Conservation (phyloP, 2,329 filamentous ascomycete genomes). For the Fusarium verrucosum region DNA sequence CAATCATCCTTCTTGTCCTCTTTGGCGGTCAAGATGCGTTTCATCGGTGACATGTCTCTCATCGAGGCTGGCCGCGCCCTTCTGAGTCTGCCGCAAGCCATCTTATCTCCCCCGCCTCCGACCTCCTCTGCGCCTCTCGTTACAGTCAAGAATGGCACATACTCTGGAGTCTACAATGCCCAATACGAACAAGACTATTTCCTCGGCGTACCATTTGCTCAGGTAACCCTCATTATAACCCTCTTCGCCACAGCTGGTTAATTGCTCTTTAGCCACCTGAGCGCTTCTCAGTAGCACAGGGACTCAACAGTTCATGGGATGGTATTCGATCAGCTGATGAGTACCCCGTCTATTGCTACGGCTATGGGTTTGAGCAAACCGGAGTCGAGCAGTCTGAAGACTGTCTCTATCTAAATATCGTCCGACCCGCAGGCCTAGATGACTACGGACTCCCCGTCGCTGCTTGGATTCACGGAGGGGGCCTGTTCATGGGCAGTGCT, state of each 20-base stretch:
- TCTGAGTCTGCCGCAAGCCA: neutral
- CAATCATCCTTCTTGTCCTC: too few species aligned
- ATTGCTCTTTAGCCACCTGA: constrained; percentile 19
- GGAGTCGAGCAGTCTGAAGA: constrained; percentile 56
- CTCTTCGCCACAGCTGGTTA: neutral
- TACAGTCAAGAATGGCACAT: constrained; percentile 25
- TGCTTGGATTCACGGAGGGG: constrained; percentile 65
- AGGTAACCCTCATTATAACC: neutral
- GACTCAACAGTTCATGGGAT: constrained; percentile 58
- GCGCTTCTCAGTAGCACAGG: constrained; percentile 41
- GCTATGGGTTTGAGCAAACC: constrained; percentile 54
- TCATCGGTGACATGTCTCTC: neutral
- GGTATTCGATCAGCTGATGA: constrained; percentile 53
- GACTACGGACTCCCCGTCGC: constrained; percentile 61
- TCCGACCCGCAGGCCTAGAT: constrained; percentile 60
- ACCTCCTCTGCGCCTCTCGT: neutral
- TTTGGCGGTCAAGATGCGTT: neutral
- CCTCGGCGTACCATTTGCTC: constrained; percentile 19
- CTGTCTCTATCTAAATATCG: constrained; percentile 70
- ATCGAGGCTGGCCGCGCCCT: neutral
- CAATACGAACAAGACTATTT: constrained; percentile 23
- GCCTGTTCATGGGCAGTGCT: constrained; percentile 47
- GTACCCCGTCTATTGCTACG: constrained; percentile 59
- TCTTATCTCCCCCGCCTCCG: neutral
- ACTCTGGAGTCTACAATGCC: constrained; percentile 8